Base-by-base conservation (phyloP, 106 monocot species). In the Gastrodia elata region DNA sequence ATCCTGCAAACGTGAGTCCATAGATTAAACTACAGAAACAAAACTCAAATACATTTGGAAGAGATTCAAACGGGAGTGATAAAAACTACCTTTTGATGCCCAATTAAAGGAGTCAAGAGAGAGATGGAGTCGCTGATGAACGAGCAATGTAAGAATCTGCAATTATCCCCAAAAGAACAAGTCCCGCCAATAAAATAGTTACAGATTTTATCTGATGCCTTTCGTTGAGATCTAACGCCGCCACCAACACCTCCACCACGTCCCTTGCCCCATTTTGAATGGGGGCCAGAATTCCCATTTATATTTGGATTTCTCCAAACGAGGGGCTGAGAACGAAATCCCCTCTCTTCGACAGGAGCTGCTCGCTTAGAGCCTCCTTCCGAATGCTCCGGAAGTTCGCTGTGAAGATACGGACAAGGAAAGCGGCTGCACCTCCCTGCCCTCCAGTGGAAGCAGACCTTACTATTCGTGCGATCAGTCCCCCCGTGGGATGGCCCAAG, bases 81-180 rank as follows among this genome's bases (percentile, higher is more conserved):
- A 33, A 43, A 55, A 64, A 55, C 14, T 28, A 92, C 95, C 87
- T 96, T 92, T 40, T 86, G 77, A 65, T 96, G 96, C 22, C 96
- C 96, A 35, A 88, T 79, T 14, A 96, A 77, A 2, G 74, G 72
- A n/a, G 91, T 86, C 49, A 94, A 67, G 14, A 88, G 68, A 11
- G 82, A 58, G 74, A 94, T 77, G 61, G 83, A 75, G 36, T 91
- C 94, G 27, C 94, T 76, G 16, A 79, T 39, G 42, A 69, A 91
- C 80, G 82, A 94, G 32, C 82, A 73, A 67, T 94, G 94, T 33
- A 84, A 72, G 71, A 64, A 91, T 49, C 81, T 73, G 77, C 94
- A 94, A 5, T 48, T 76, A 2, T 94, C 94, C 2, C 91, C 91
- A 32, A 72, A 89, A 32, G 77, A 39, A 42, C 94, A 94, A 15